Evolutionary conservation across 768 basidiomycete species (phyloP), one percentile per base, ranked within the genome.

Genomic region (Mrakia blollopis): DNA sequence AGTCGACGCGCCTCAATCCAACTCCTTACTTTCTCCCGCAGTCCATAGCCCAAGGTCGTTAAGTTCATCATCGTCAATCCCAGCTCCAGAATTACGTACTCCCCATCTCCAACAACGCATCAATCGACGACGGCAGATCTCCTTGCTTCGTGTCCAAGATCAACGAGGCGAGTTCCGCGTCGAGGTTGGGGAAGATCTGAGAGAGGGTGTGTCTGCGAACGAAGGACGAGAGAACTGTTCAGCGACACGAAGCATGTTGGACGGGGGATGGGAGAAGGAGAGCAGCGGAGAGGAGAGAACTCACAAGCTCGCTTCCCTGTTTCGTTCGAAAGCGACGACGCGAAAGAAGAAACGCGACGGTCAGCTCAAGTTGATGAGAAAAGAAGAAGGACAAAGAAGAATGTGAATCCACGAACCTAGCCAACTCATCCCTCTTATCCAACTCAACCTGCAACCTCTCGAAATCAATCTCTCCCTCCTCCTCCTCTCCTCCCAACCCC

Each of bases 81-180:
- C 21, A 50, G 44, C 44, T 11, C 44, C 10, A 44, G 44, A 50
- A 18, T 35, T 57, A 72, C 1, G 73, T 62, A 37, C 41, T 65
- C 37, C 76, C 77, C 77, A 78, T 78, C 57, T 78, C 77, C 23
- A 78, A 32, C 32, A 78, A 41, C 44, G 62, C 41, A 9, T 78
- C 77, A n/a, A 73, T 74, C 28, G 77, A 65, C 25, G 28, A 32
- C 3, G 47, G 41, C 8, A 78, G 67, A 30, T 78, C 77, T 16
- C 77, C 77, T 25, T 78, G 77, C 50, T 74, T 70, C 37, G 68
- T 44, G 52, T 78, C 77, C 16, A 78, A 47, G 47, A 78, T 67
- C 72, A 78, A 44, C 30, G 73, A n/a, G 23, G 67, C 54, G 6
- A 78, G 73, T 3, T 78, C 77, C 7, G 72, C 52, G 68, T 78